Evolutionary conservation across 23 red algal species (phyloP).

Genomic region (Chondrus crispus): DNA sequence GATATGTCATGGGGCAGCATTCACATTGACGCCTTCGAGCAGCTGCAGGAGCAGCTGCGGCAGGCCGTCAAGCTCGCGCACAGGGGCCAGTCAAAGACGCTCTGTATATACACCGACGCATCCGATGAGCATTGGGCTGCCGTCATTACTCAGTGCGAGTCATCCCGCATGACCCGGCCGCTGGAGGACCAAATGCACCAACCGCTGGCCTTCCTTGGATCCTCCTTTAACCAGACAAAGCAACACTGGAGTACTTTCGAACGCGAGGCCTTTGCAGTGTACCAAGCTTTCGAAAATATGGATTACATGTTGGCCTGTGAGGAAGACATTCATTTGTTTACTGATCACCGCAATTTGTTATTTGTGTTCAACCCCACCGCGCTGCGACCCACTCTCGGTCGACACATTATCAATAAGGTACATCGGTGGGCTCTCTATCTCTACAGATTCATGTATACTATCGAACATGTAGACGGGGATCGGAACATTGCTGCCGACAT

Average conservation of each 20-base stretch:
- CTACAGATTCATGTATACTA: background rate
- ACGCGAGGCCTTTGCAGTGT: background rate
- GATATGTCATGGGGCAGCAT: background rate
- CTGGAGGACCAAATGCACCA: background rate
- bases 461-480: background rate
- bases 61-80: background rate
- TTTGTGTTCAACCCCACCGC: background rate
- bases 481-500: background rate
- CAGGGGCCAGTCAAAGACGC: background rate
- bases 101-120: background rate
- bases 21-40: background rate
- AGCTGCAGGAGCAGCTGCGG: background rate
- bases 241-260: background rate
- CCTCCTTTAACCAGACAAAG: background rate
- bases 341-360: background rate
- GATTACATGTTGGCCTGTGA: conserved; percentile 1
- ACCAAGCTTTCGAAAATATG: background rate
- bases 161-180: background rate
- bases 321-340: background rate
- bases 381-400: background rate
- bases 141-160: background rate
- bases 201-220: background rate
- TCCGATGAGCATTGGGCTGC: background rate
- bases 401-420: background rate
- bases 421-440: background rate